Evolutionary conservation across 1,139 yeast genomes (phyloP), one percentile per base, ranked within the genome.

Genomic region (Suhomyces bribrorum): DNA sequence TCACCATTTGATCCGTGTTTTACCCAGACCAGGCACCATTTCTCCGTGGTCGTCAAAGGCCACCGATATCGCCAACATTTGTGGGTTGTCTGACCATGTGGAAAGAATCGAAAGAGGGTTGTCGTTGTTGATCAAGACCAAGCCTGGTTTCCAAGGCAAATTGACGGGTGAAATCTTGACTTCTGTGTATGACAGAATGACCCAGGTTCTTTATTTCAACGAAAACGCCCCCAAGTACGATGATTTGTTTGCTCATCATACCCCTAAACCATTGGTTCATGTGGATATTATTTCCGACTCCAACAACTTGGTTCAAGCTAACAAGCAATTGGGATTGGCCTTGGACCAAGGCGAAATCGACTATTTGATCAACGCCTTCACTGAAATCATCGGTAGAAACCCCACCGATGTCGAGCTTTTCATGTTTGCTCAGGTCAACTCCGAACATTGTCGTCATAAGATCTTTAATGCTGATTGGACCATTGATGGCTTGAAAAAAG

Each of bases 21-120:
- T 90, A 42, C 98, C 99, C 32, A 81, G 98, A 62, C 74, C 92
- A 7, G 98, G 98, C 44, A 92, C 98, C 16, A 89, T 92, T 49
- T 90, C 97, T 17, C 98, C 98, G 24, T 94, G 99, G 99, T 88
- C 97, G 13, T 90, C 98, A 13, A 94, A 94, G 67, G 99, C 99
- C 26, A 90, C 98, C 32, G 92, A 92, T 63, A 94, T 94, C 51
- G 79, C 94, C 36, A 80, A 81, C 42, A 95, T 86, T 37, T 88
- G 97, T 67, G 97, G 97, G 5, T 75, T 92, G 44, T 75, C 74
- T 29, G 73, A 73, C 12, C 76, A 74, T 44, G 74, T 92, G 31
- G 86, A 81, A 55, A 78, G 98, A 52, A 82, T 94, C 41, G 99
- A 94, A 70, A 80, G 98, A 56, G 98, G 98, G 42, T 54, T 84